Evolutionary conservation across 148 eudicot genomes (phyloP).

Genomic region (Chenopodium suecicum): DNA sequence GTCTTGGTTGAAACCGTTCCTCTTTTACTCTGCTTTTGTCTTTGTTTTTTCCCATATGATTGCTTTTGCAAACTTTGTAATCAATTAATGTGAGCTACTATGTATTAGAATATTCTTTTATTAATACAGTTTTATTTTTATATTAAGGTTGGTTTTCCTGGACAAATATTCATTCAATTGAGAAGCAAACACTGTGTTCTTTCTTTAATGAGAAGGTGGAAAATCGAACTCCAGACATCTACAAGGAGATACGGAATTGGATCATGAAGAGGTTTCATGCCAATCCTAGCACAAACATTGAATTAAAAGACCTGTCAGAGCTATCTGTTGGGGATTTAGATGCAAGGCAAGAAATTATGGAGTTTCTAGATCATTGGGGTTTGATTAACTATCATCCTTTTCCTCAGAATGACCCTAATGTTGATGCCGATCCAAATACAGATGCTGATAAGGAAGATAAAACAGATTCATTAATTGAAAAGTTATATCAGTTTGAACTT

Average conservation of each 20-base stretch:
- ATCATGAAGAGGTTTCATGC: constrained; percentile 83
- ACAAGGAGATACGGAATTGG: constrained; percentile 82
- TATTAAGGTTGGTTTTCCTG: constrained; percentile 93
- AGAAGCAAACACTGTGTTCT: constrained; percentile 64
- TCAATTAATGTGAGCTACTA: not conserved
- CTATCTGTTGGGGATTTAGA: constrained; percentile 70
- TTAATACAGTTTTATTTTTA: not conserved
- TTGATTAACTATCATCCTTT: constrained; percentile 93
- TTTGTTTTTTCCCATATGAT: not conserved
- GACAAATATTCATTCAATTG: constrained; percentile 74
- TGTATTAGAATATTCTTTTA: not conserved
- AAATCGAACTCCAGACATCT: constrained; percentile 63
- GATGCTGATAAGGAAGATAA: constrained; percentile 42
- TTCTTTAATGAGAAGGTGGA: constrained; percentile 85
- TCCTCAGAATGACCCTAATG: constrained; percentile 39
- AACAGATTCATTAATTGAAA: constrained; percentile 55
- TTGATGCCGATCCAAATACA: constrained; percentile 24
- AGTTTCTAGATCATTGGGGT: constrained; percentile 95
- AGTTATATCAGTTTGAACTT: constrained; percentile 65
- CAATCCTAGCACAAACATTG: constrained; percentile 60
- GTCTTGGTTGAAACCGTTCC: not conserved
- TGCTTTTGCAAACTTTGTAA: not conserved
- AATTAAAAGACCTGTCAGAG: constrained; percentile 66
- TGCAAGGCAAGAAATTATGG: constrained; percentile 84
- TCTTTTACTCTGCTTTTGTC: not conserved